Evolutionary conservation across 441 rosid genomes (phyloP), one percentile per base, ranked within the genome.

Genomic region (Aquilaria agallochum): DNA sequence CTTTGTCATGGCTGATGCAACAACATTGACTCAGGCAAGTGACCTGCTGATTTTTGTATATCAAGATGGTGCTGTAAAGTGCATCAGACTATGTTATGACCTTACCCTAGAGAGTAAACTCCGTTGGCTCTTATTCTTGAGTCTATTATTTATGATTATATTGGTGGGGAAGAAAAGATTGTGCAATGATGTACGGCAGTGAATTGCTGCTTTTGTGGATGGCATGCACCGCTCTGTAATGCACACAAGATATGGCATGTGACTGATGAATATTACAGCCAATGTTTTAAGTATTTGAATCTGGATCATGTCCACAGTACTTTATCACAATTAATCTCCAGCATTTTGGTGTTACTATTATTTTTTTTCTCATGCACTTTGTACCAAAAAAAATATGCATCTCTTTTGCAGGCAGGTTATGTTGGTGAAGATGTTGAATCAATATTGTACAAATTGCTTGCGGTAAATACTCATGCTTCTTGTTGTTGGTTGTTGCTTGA

Each of bases 391-490:
- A 40, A 40, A 59, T 51, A 27, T 54, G 53, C 44, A 68, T 45
- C 36, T 12, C 66, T 72, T 55, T 70, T 72, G 65, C 83, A 90
- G 96, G 98, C 98, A 58, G 97, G 98, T 66, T 90, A 94, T 69
- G 98, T 90, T 65, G 96, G 98, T 59, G 98, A 94, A 57, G 97
- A 94, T 85, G 97, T 94, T 59, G 98, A 94, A 73, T 94, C 98
- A 50, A 89, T 94, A 71, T 69, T 94, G 66, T 82, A 94, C 76
- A 90, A 94, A 68, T 79, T 90, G 72, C 89, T 94, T 56, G 66
- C 72, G 80, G 98, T 94, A 90, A 51, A 58, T 14, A 14, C 45
- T 56, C 64, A 34, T 47, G 3, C 62, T 54, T 67, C 15, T 53
- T 63, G 11, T 54, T 3, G 6, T 65, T 40, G 55, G 42, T 36